Percentiles rank a stretch among this genome's conserved stretches.
Conservation (phyloP, 1,284 basidiomycete genomes). For the Marasmius sp. region DNA sequence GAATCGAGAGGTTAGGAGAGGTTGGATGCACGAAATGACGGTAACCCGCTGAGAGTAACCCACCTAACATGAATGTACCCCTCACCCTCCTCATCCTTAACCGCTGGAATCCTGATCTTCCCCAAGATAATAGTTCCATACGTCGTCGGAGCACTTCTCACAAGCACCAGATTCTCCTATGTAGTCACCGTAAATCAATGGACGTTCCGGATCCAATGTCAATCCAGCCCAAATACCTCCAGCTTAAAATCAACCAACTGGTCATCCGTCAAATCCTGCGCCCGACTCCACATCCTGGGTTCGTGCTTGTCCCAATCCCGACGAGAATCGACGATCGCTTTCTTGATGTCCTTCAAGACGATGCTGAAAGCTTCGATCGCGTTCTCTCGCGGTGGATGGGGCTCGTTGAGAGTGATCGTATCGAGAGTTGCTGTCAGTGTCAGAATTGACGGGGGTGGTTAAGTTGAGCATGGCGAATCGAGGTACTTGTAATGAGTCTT, state of each 20-base stretch:
- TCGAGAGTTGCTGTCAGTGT: slow-evolving; percentile 52
- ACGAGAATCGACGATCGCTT: slow-evolving; percentile 62
- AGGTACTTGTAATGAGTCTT: neutral
- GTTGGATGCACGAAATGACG: neutral
- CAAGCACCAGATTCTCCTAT: slow-evolving; percentile 52
- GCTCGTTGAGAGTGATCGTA: slow-evolving; percentile 51
- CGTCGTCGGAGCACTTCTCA: slow-evolving; percentile 45
- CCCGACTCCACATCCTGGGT: slow-evolving; percentile 71
- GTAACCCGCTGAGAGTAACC: slow-evolving; percentile 15
- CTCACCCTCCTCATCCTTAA: slow-evolving; percentile 59
- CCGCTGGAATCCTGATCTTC: slow-evolving; percentile 69
- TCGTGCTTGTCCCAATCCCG: slow-evolving; percentile 72
- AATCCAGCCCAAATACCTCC: slow-evolving; percentile 24
- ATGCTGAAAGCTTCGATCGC: slow-evolving; percentile 63
- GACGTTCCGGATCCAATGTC: neutral
- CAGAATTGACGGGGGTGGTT: neutral
- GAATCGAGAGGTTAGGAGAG: slow-evolving; percentile 5
- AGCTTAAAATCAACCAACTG: slow-evolving; percentile 55
- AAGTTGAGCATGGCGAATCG: neutral
- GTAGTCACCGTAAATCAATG: neutral
- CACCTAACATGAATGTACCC: slow-evolving; percentile 76
- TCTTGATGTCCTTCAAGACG: slow-evolving; percentile 56
- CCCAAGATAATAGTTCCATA: slow-evolving; percentile 76
- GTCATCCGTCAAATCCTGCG: slow-evolving; percentile 47
- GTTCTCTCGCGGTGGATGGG: slow-evolving; percentile 57